Evolutionary conservation across 2,329 filamentous ascomycete genomes (phyloP).

Genomic region (Colletotrichum endophyticum): DNA sequence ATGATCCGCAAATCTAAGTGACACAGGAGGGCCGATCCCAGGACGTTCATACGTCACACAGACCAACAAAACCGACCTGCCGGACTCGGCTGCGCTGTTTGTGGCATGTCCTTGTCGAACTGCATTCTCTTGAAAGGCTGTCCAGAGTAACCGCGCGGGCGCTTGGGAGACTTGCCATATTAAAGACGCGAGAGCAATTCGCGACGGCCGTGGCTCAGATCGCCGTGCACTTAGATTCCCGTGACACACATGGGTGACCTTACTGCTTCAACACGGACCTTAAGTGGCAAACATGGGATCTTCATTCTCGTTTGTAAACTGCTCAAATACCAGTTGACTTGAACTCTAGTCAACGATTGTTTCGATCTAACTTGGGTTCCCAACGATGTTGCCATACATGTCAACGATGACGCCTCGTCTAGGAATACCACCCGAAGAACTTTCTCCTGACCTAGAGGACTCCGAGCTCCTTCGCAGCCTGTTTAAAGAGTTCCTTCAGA

Average conservation of each 20-base stretch:
- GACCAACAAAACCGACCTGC: background rate
- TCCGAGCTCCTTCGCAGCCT: background rate
- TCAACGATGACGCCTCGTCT: background rate
- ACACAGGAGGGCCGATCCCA: background rate
- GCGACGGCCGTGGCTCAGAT: background rate
- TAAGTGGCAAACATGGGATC: fast-evolving
- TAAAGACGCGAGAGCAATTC: background rate
- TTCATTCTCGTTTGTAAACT: background rate
- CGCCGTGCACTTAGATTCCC: fast-evolving
- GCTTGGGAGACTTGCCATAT: background rate
- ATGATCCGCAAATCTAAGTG: background rate
- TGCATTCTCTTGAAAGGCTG: fast-evolving
- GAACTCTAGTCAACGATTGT: background rate
- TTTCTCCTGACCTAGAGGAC: fast-evolving
- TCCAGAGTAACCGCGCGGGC: background rate
- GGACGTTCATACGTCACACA: background rate
- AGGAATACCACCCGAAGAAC: fast-evolving
- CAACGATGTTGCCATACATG: background rate
- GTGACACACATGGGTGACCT: background rate
- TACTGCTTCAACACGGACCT: background rate
- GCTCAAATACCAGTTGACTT: too few species aligned
- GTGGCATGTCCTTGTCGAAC: background rate
- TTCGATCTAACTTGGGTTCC: too few species aligned
- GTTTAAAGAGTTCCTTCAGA: background rate
- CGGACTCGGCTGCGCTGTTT: background rate